Evolutionary conservation across 139 green algal genomes (phyloP), one percentile per base, ranked within the genome.

Genomic region (Klebsormidium nitens): DNA sequence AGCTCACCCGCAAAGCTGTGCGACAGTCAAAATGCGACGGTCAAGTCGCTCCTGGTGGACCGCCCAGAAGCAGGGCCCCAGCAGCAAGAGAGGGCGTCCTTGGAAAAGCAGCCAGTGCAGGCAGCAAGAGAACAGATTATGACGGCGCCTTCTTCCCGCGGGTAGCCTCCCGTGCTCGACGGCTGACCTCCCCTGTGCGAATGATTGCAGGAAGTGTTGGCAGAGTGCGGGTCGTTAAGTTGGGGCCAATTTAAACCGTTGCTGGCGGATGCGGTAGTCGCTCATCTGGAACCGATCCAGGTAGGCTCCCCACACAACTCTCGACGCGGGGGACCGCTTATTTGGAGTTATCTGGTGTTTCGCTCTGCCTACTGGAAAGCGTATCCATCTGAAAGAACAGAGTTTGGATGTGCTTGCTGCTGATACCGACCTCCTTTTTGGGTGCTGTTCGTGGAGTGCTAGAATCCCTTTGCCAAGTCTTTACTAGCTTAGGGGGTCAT

Each of bases 201-300:
- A 14, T 50, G 42, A 50, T 50, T 68, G 38, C 65, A 91, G 56
- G 79, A 75, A 31, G 83, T 90, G 28, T 2, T 83, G 1, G 56
- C 66, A 0, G 91, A 96, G 64, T 81, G 88, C 3, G 73, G 48
- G 0, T 23, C 39, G 55, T 84, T 96, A 84, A 82, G 82, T 4
- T 99, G 95, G 95, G 91, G 94, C 17, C 71, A 87, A 23, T 99
- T 99, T 86, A 99, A 99, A 76, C 89, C 90, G 3, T 35, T 73
- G 64, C 88, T 99, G 31, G 84, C 90, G 6, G 94, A 99, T n/a
- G 92, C 93, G 0, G 40, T 98, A 5, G 80, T 97, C 11, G 91
- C 84, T 39, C 90, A 96, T 76, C 71, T 98, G 58, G 57, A 81
- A 36, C 93, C 93, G 36, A 90, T 98, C 50, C 93, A 98, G 58